These are phyloP conservation scores for Calonectria pauciramosa DNA, from an alignment of 2,329 filamentous ascomycete species.

Conservation along the genomic window DNA sequence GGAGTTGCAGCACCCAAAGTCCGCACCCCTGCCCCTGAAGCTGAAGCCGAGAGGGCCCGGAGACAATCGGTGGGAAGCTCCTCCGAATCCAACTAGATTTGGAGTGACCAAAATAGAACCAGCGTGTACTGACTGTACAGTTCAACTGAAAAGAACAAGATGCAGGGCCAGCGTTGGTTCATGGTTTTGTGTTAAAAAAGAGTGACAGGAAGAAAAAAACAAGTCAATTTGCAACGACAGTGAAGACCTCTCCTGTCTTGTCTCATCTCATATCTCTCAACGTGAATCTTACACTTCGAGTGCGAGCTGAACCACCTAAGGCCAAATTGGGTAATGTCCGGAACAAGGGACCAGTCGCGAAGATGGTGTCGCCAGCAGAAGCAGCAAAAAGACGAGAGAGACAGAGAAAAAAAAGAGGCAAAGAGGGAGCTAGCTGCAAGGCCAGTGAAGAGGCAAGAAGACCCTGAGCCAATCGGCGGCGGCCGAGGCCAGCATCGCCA, in stretches of 20 bases:
- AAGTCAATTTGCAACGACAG: neutral
- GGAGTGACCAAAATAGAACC: neutral
- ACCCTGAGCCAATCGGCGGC: neutral
- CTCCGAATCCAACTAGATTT: neutral
- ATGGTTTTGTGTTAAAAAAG: neutral
- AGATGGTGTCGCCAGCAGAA: neutral
- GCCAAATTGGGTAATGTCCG: constrained; percentile 22
- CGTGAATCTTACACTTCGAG: neutral
- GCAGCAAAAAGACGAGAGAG: neutral
- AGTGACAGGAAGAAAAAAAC: neutral
- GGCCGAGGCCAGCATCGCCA: neutral
- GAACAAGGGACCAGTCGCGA: neutral
- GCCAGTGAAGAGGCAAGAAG: neutral
- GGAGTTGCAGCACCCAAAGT: neutral
- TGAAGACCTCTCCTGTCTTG: neutral
- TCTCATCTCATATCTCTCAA: neutral
- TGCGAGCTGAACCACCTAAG: neutral
- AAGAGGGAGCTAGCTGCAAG: neutral
- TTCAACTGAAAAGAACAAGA: neutral
- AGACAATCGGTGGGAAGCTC: neutral
- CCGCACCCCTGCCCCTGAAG: neutral
- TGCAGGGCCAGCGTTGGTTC: neutral
- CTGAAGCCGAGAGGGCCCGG: neutral
- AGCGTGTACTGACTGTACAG: neutral
- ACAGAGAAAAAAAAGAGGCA: neutral